phyloP scores from a whole-genome alignment of 805 yeast species.

The Hanseniaspora thailandica region DNA sequence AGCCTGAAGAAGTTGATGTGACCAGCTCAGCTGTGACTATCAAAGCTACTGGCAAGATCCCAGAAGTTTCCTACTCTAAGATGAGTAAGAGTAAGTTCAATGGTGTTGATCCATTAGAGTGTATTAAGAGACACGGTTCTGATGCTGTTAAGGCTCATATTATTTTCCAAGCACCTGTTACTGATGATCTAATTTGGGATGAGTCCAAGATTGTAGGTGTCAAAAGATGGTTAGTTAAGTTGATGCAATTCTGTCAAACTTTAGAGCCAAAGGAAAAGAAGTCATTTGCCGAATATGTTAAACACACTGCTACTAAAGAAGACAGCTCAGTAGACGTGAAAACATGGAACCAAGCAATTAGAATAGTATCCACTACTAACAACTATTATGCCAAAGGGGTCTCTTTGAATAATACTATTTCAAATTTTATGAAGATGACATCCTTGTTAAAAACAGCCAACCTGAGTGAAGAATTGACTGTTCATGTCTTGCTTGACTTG shows the following conservation, averaged over 20 bases:
- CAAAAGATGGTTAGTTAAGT: slow-evolving; percentile 70
- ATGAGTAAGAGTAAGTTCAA: slow-evolving; percentile 95
- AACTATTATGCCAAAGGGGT: slow-evolving; percentile 47
- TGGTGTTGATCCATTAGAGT: slow-evolving; percentile 80
- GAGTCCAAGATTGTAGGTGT: slow-evolving; percentile 75
- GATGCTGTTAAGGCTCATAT: slow-evolving; percentile 92
- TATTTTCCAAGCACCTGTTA: slow-evolving; percentile 80
- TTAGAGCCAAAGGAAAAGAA: background rate
- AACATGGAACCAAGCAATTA: slow-evolving; percentile 48
- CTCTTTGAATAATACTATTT: slow-evolving; percentile 71
- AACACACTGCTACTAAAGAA: background rate
- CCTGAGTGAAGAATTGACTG: slow-evolving; percentile 33
- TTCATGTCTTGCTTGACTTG: slow-evolving; percentile 42
- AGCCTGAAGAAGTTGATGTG: slow-evolving; percentile 57
- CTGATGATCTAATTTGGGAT: slow-evolving; percentile 80
- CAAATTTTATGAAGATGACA: slow-evolving; percentile 81
- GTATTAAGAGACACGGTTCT: slow-evolving; percentile 70
- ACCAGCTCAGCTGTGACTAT: slow-evolving; percentile 36
- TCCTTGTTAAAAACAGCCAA: slow-evolving; percentile 30
- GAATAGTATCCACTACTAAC: slow-evolving; percentile 39
- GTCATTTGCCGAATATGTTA: background rate
- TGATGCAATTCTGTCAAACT: slow-evolving; percentile 26
- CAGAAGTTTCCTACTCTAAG: slow-evolving; percentile 61
- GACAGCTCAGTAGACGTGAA: slow-evolving; percentile 37
- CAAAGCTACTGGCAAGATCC: slow-evolving; percentile 38